Evolutionary conservation across 495 filamentous ascomycete genomes (phyloP).

Genomic region (Hypomontagnella submonticulosa): DNA sequence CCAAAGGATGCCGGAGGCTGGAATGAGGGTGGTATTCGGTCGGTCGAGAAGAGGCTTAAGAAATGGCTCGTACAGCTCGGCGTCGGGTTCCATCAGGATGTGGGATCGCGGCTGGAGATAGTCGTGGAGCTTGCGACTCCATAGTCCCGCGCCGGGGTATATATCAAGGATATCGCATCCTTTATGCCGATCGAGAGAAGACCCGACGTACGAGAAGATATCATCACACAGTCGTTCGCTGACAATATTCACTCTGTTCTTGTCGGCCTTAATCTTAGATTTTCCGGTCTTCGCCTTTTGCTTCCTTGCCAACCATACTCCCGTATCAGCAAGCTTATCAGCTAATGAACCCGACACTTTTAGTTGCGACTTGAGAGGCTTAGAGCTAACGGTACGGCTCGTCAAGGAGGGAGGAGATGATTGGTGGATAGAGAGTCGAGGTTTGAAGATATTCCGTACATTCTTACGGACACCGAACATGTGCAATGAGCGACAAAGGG

Average conservation of each 20-base stretch:
- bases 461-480: slow-evolving; percentile 42
- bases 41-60: slow-evolving; percentile 70
- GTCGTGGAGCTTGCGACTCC: slow-evolving; percentile 79
- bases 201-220: slow-evolving; percentile 51
- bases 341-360: slow-evolving; percentile 26
- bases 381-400: slow-evolving; percentile 9
- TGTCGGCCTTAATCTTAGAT: slow-evolving; percentile 30
- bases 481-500: slow-evolving; percentile 32
- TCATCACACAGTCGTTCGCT: slow-evolving; percentile 68
- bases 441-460: slow-evolving; percentile 35
- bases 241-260: slow-evolving; percentile 63
- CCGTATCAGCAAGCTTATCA: slow-evolving; percentile 31
- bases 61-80: slow-evolving; percentile 62
- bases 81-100: slow-evolving; percentile 77
- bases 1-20: slow-evolving; percentile 61
- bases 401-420: background rate
- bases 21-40: slow-evolving; percentile 64
- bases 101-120: slow-evolving; percentile 79
- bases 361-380: slow-evolving; percentile 5
- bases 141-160: slow-evolving; percentile 79
- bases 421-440: slow-evolving; percentile 3
- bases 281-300: background rate
- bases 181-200: slow-evolving; percentile 67
- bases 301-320: slow-evolving; percentile 18
- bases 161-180: slow-evolving; percentile 87